Percentiles rank a stretch among this genome's conserved stretches.
Conservation (phyloP, 83 land plant species). For the Picea abies region DNA sequence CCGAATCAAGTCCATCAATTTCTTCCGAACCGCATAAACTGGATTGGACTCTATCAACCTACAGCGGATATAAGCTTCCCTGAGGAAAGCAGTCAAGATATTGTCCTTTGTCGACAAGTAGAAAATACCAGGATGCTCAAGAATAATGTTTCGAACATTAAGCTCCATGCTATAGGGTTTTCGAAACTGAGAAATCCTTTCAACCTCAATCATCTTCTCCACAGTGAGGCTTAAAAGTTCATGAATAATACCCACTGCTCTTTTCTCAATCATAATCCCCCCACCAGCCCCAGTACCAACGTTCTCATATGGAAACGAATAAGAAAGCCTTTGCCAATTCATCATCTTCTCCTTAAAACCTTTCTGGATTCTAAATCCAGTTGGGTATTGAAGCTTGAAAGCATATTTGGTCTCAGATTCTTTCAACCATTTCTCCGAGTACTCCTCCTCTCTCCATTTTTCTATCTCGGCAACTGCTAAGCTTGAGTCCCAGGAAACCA, state of each 20-base stretch:
- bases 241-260: constrained; percentile 66
- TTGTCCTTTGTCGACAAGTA: constrained; percentile 63
- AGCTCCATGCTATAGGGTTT: constrained; percentile 49
- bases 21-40: constrained; percentile 41
- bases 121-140: constrained; percentile 77
- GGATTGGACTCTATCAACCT: constrained; percentile 53
- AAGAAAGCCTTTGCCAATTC: constrained; percentile 67
- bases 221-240: constrained; percentile 63
- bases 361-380: constrained; percentile 56
- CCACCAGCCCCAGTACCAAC: constrained; percentile 30
- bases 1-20: constrained; percentile 53
- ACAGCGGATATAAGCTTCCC: constrained; percentile 58
- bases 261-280: constrained; percentile 44
- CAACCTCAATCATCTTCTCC: constrained; percentile 63
- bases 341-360: constrained; percentile 53
- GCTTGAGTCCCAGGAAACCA: constrained; percentile 37
- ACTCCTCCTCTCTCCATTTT: constrained; percentile 64
- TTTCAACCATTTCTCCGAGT: constrained; percentile 63
- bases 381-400: constrained; percentile 59
- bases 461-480: constrained; percentile 42
- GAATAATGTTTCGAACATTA: constrained; percentile 51
- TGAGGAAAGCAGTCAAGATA: constrained; percentile 50
- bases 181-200: constrained; percentile 48
- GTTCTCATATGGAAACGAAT: constrained; percentile 56
- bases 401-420: constrained; percentile 60